These are phyloP conservation scores for Persicaria maculosa DNA, from an alignment of 148 eudicot genomes.

Conservation along the genomic window DNA sequence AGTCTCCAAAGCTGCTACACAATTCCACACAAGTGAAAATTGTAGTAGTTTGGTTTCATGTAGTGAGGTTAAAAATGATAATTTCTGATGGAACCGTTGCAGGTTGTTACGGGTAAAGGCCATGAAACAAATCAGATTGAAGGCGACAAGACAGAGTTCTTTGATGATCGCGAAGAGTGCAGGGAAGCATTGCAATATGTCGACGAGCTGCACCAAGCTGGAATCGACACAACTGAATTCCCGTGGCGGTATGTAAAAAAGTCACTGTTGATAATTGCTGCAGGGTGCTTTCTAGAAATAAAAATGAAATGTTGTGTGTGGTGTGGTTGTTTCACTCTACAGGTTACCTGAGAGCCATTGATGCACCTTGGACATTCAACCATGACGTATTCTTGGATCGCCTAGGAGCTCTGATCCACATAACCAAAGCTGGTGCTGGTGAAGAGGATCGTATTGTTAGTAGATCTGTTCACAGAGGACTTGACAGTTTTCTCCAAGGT, in stretches of 20 bases:
- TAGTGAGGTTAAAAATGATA: neutral
- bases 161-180: constrained; percentile 94
- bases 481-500: neutral
- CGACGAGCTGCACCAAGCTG: constrained; percentile 96
- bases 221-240: constrained; percentile 97
- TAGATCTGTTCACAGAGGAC: neutral
- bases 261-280: neutral
- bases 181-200: constrained; percentile 94
- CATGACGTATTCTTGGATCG: neutral
- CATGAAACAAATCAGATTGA: constrained; percentile 68
- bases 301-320: neutral
- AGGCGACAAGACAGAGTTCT: constrained; percentile 74
- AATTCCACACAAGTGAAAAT: neutral
- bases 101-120: constrained; percentile 98
- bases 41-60: neutral
- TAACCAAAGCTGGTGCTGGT: neutral
- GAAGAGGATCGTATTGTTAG: neutral
- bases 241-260: constrained; percentile 83
- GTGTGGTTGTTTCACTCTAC: constrained; percentile 15
- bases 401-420: neutral
- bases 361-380: constrained; percentile 7
- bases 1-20: constrained; percentile 21
- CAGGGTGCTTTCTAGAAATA: neutral
- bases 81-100: constrained; percentile 16
- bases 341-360: constrained; percentile 95